These are phyloP conservation scores for Vachellia pachyceras DNA, from an alignment of 306 rosid genomes.

Conservation along the genomic window DNA sequence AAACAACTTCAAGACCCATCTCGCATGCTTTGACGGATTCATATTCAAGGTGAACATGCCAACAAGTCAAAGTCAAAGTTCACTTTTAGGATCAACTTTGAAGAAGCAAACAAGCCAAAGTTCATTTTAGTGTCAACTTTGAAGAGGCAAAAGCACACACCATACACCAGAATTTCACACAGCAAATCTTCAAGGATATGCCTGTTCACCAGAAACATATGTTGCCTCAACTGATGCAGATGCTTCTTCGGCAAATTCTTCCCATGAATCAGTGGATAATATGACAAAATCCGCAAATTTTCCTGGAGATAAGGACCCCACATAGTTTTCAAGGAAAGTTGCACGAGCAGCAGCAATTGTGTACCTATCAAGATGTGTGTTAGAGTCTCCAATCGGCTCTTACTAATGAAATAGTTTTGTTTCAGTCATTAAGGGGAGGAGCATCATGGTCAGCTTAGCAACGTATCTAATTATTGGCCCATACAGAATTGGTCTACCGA, in stretches of 20 bases:
- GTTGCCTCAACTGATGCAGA: conserved; percentile 78
- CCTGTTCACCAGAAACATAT: conserved; percentile 70
- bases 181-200: conserved; percentile 59
- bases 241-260: conserved; percentile 56
- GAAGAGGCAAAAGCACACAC: not conserved
- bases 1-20: not conserved
- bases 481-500: too few species aligned
- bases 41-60: not conserved
- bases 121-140: too few species aligned
- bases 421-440: conserved; percentile 20
- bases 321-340: conserved; percentile 72
- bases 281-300: conserved; percentile 87
- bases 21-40: not conserved
- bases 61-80: not conserved
- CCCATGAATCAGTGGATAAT: conserved; percentile 70
- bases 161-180: not conserved
- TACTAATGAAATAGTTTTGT: not conserved
- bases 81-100: too few species aligned
- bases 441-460: conserved; percentile 1
- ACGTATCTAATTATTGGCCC: too few species aligned
- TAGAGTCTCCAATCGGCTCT: conserved; percentile 22
- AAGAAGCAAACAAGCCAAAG: too few species aligned
- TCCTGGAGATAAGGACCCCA: conserved; percentile 75
- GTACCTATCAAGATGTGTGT: conserved; percentile 53
- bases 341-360: conserved; percentile 86